Base-by-base conservation (phyloP, 1,284 basidiomycete species). In the Ganoderma multipileum region DNA sequence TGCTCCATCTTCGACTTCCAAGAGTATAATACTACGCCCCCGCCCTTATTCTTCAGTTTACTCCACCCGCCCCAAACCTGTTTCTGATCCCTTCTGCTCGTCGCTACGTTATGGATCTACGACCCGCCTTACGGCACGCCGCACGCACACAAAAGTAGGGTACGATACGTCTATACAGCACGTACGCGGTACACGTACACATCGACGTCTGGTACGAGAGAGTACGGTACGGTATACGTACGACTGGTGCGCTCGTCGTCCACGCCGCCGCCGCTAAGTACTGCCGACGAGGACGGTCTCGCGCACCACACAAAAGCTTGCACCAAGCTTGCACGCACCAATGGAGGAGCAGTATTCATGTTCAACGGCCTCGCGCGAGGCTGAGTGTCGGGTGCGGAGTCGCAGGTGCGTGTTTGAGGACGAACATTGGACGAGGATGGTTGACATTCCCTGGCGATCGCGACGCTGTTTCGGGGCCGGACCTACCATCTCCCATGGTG, bases 131-230 rank as follows among this genome's bases (percentile, higher is more conserved):
- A 30, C 11, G 33, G 8, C 20, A 9, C 33, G 9, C 6, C 33
- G 33, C 18, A 20, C 33, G 8, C 28, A 58, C 30, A 58, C 41
- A 62, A 62, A 62, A 62, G 61, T 62, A 62, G 41, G 42, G 61
- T 62, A 62, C 61, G 61, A 62, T 62, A 62, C 42, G 41, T 62
- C 61, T 58, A 38, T 33, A 47, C 38, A 39, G 38, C 38, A 39
- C 61, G 61, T 62, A 62, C 61, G n/a, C 59, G 39, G 33, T 38
- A 38, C 20, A 30, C 28, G 9, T 58, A 23, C 33, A 50, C 47
- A 23, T 50, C 47, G 16, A 50, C 47, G 47, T 50, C 47, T 28
- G 54, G 26, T 55, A 55, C 54, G 54, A 20, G 16, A 33, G 28
- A 30, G 54, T 38, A 58, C 33, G 55, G 54, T 57, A 57, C 54